Percentiles rank a stretch among this genome's conserved stretches.
These are phyloP conservation scores for Bimuria novae-zelandiae DNA, from an alignment of 2,329 filamentous ascomycete genomes.

Conservation along the genomic window DNA sequence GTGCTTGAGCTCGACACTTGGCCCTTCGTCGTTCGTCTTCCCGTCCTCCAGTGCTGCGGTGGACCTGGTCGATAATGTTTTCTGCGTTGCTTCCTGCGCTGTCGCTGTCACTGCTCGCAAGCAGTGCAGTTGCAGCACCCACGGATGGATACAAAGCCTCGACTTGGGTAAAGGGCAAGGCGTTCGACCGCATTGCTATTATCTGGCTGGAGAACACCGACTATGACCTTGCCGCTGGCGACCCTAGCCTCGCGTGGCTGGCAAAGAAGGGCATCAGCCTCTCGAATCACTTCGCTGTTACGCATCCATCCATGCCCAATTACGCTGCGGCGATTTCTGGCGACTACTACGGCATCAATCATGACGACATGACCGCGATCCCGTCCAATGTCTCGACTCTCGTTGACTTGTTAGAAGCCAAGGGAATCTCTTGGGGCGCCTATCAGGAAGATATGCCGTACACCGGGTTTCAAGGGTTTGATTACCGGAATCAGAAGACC, in stretches of 20 bases:
- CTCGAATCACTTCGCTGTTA: constrained; percentile 60
- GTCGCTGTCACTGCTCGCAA: constrained; percentile 16
- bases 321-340: constrained; percentile 71
- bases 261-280: constrained; percentile 67
- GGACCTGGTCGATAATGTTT: constrained; percentile 6
- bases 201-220: constrained; percentile 81
- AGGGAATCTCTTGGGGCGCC: constrained; percentile 55
- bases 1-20: not conserved
- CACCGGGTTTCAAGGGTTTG: constrained; percentile 68
- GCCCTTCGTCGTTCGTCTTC: not conserved
- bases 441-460: constrained; percentile 82
- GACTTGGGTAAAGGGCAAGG: constrained; percentile 69
- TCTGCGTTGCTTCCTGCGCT: constrained; percentile 15
- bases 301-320: constrained; percentile 75
- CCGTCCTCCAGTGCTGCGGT: not conserved
- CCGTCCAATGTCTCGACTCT: constrained; percentile 47
- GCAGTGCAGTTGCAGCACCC: not conserved
- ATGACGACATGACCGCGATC: constrained; percentile 64
- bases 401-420: constrained; percentile 50
- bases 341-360: constrained; percentile 73
- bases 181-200: constrained; percentile 72
- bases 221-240: constrained; percentile 66
- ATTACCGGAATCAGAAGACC: constrained; percentile 65
- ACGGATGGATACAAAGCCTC: constrained; percentile 35
- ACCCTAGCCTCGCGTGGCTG: constrained; percentile 64